Evolutionary conservation across 805 yeast genomes (phyloP).

Genomic region (Saccharomycopsis sp.): DNA sequence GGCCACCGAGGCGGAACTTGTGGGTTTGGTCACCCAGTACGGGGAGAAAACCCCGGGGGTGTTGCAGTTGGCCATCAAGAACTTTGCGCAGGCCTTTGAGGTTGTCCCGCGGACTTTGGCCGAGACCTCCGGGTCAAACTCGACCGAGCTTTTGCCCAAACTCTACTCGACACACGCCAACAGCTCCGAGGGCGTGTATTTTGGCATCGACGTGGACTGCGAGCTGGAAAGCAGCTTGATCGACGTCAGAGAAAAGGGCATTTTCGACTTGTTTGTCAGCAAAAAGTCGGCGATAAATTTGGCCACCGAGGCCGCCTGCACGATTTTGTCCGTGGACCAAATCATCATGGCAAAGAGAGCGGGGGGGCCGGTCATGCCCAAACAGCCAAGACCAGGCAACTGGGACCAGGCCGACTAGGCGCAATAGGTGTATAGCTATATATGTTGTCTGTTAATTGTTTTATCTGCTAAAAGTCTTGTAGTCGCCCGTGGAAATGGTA

Average conservation of each 20-base stretch:
- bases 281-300: conserved; percentile 84
- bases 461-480: not conserved
- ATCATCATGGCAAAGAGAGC: conserved; percentile 98
- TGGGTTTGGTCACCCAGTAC: conserved; percentile 66
- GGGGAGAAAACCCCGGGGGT: conserved; percentile 95
- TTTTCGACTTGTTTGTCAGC: conserved; percentile 72
- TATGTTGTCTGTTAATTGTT: not conserved
- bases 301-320: conserved; percentile 92
- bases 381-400: conserved; percentile 82
- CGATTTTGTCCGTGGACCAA: conserved; percentile 89
- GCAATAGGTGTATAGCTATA: not conserved
- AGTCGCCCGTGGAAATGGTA: not conserved
- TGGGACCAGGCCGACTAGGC: conserved; percentile 88
- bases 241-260: conserved; percentile 62
- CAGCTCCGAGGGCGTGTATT: conserved; percentile 30
- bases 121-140: conserved; percentile 89
- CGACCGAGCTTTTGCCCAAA: conserved; percentile 82
- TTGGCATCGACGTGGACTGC: conserved; percentile 67
- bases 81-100: conserved; percentile 91
- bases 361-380: conserved; percentile 92
- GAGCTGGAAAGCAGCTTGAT: conserved; percentile 53
- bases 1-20: conserved; percentile 84
- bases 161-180: conserved; percentile 81
- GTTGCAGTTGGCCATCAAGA: conserved; percentile 87
- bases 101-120: conserved; percentile 88